Base-by-base conservation (phyloP, 805 yeast species). In the Saturnispora sekii region DNA sequence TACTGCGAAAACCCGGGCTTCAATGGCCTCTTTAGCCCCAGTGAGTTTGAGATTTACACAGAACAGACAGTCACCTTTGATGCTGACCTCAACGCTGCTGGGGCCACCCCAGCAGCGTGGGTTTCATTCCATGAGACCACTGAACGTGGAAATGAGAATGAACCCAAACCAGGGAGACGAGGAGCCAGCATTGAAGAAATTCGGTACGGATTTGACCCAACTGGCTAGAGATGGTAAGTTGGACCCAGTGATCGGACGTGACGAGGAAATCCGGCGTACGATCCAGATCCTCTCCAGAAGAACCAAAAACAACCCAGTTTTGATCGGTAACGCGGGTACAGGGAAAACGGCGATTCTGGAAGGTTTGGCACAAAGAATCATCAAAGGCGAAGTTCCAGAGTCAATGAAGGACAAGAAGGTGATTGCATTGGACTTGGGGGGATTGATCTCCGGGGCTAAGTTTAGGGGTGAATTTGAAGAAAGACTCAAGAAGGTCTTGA, bases 271-370 rank as follows among this genome's bases (percentile, higher is more conserved):
- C 46, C 74, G 90, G 47, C 71, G 98, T 48, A 90, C 97, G 0
- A 82, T 90, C 46, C 97, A 90, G 61, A 89, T 90, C 40, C 66
- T 90, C 38, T 86, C 96, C 1, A 70, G 98, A 54, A 73, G 97
- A 61, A 88, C 97, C 1, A 90, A 90, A 64, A 93, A 93, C 62
- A 90, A 90, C 58, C 98, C 98, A 0, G 95, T 93, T 1, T 64
- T 90, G 44, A 88, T 93, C 35, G 98, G 98, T 50, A 79, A 84
- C 53, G 98, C 98, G 1, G 98, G 98, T 66, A 94, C 96, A 0
- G 98, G 98, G 67, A 90, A 90, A 63, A 93, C 97, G 0, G 94
- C 97, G 6, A 79, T 93, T 47, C 84, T 93, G 77, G 98, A 93
- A 60, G 98, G 97, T 0, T 69, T 93, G 34, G 97, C 97, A 0